These are phyloP conservation scores for Microcera coccophila DNA, from an alignment of 2,329 filamentous ascomycete species.

Conservation along the genomic window DNA sequence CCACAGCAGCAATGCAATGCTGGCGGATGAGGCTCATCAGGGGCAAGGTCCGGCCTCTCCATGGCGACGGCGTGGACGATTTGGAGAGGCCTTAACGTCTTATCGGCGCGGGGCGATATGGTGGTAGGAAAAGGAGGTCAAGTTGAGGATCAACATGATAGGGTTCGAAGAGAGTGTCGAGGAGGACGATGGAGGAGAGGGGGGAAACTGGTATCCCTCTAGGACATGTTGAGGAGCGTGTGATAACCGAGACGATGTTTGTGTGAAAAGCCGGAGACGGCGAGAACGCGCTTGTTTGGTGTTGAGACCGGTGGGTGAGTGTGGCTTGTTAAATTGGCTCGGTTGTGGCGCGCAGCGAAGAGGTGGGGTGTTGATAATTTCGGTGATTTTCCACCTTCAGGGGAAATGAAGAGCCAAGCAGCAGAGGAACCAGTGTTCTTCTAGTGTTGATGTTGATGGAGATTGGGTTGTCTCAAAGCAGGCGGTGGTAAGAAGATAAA, in stretches of 20 bases:
- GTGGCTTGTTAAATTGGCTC: not conserved
- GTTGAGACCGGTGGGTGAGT: slow-evolving; percentile 9
- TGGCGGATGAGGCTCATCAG: slow-evolving; percentile 26
- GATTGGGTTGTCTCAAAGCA: too few relatives aligned
- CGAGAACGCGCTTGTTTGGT: slow-evolving; percentile 14
- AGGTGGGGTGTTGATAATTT: not conserved
- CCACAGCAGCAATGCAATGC: slow-evolving; percentile 78
- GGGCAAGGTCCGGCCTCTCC: slow-evolving; percentile 23
- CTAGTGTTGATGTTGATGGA: too few relatives aligned
- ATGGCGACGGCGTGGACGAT: slow-evolving; percentile 19
- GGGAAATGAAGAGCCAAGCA: too few relatives aligned
- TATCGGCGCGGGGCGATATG: slow-evolving; percentile 9
- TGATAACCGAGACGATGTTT: not conserved
- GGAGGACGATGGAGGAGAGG: not conserved
- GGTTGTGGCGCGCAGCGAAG: not conserved
- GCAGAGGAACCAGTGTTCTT: too few relatives aligned
- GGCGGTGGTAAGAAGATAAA: too few relatives aligned
- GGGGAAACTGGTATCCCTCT: not conserved
- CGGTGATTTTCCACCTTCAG: too few relatives aligned
- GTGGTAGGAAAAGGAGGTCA: slow-evolving; percentile 4
- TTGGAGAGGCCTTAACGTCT: slow-evolving; percentile 15
- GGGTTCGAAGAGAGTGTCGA: too few relatives aligned
- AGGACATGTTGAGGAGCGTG: not conserved
- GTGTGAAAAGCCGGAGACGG: slow-evolving; percentile 1
- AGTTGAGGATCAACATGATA: slow-evolving; percentile 6